phyloP scores from a whole-genome alignment of 2,329 filamentous ascomycete species.

The Boeremia lycopersici region DNA sequence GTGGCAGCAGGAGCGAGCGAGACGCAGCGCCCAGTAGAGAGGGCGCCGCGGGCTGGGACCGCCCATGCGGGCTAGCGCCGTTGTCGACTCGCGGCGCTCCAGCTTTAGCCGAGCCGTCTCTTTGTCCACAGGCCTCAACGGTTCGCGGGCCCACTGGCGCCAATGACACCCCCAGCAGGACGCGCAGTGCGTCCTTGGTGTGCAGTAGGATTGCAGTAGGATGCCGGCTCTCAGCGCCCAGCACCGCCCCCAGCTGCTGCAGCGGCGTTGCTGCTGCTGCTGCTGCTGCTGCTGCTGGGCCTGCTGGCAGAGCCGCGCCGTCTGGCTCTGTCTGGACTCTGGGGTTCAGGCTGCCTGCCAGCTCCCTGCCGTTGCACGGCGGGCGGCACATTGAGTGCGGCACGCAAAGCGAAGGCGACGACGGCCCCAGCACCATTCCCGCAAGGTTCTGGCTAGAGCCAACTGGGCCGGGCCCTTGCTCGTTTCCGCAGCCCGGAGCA shows the following conservation, averaged over 20 bases:
- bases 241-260: too few relatives aligned
- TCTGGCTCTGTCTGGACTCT: not conserved
- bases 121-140: conserved; percentile 9
- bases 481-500: not conserved
- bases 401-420: conserved; percentile 3
- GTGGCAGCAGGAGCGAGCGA: conserved; percentile 3
- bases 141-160: conserved; percentile 4
- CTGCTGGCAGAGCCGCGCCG: not conserved
- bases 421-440: conserved; percentile 6
- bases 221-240: too few relatives aligned
- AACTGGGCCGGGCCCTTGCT: conserved; percentile 9
- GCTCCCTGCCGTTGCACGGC: not conserved
- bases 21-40: conserved; percentile 10
- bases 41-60: conserved; percentile 5
- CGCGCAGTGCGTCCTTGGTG: not conserved
- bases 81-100: not conserved
- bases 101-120: conserved; percentile 21
- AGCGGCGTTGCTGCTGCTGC: conserved; percentile 1
- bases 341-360: not conserved
- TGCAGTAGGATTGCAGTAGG: too few relatives aligned
- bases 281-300: too few relatives aligned
- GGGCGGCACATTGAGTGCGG: conserved; percentile 1
- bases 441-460: not conserved
- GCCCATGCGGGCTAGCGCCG: conserved; percentile 12
- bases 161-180: conserved; percentile 10